These are phyloP conservation scores for Tulasnella sp. DNA, from an alignment of 768 basidiomycete species.

Conservation along the genomic window DNA sequence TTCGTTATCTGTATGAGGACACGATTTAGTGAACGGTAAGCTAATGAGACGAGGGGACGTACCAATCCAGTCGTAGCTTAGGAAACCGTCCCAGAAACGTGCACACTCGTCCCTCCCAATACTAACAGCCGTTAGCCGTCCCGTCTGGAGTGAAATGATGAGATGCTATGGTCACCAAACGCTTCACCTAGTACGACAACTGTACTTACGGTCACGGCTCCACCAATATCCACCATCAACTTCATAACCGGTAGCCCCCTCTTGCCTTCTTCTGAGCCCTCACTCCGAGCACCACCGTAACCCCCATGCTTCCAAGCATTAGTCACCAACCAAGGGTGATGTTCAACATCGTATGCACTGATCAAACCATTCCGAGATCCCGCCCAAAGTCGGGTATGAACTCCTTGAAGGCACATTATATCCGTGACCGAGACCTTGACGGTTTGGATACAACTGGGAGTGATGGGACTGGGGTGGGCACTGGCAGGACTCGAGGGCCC, in stretches of 20 bases:
- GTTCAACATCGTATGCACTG: conserved; percentile 60
- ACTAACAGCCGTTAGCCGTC: conserved; percentile 56
- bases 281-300: background rate
- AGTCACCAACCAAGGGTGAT: conserved; percentile 71
- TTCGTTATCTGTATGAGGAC: conserved; percentile 45
- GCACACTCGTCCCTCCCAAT: conserved; percentile 61
- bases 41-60: conserved; percentile 25
- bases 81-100: conserved; percentile 79
- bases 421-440: conserved; percentile 72
- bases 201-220: conserved; percentile 49
- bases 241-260: conserved; percentile 46
- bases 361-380: conserved; percentile 76
- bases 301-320: conserved; percentile 53
- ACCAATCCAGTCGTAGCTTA: conserved; percentile 82
- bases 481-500: background rate
- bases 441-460: conserved; percentile 56
- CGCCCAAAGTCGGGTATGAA: conserved; percentile 75
- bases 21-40: background rate
- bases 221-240: conserved; percentile 58
- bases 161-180: too few species aligned
- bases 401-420: conserved; percentile 72
- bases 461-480: conserved; percentile 16
- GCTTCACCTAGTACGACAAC: background rate
- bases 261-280: conserved; percentile 40
- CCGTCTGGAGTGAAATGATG: too few species aligned